A percentile compares a stretch with the other conserved stretches of the same genome.
phyloP scores from a whole-genome alignment of 495 filamentous ascomycete genomes.

The Lentithecium fluviatile region DNA sequence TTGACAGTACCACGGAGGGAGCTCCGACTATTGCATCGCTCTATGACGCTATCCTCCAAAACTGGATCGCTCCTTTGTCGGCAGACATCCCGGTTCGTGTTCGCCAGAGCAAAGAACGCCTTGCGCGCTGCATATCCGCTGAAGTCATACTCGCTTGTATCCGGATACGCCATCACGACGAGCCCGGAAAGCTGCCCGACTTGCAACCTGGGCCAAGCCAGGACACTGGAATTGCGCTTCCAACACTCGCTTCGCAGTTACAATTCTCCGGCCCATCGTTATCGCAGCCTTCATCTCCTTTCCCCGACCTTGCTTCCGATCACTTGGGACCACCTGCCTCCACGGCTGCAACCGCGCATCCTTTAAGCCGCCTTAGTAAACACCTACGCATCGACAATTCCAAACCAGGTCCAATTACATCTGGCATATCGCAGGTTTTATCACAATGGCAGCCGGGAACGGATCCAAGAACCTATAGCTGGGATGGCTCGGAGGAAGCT shows the following conservation, averaged over 20 bases:
- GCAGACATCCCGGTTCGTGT: constrained; percentile 13
- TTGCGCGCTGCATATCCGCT: constrained; percentile 32
- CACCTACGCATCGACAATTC: constrained; percentile 27
- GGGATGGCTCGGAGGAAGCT: constrained; percentile 18
- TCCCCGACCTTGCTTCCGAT: constrained; percentile 15
- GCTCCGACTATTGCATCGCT: constrained; percentile 16
- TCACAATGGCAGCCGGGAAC: constrained; percentile 24
- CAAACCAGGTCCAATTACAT: neutral
- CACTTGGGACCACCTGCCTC: constrained; percentile 3
- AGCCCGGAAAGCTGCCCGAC: neutral
- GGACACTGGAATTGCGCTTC: constrained; percentile 2
- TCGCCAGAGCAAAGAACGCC: constrained; percentile 22
- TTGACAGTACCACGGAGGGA: neutral
- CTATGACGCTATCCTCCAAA: constrained; percentile 28
- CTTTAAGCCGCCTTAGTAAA: constrained; percentile 20
- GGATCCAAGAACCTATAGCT: constrained; percentile 32
- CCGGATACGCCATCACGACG: constrained; percentile 3
- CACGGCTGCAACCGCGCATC: neutral
- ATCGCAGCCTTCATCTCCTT: neutral
- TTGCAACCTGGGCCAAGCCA: neutral
- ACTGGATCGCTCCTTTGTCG: constrained; percentile 33
- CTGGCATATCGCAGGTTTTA: constrained; percentile 14
- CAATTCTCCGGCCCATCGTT: neutral
- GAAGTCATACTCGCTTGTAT: constrained; percentile 31
- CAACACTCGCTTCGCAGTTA: neutral